Conservation (phyloP, 441 rosid species). For the Populus trichocarpa region DNA sequence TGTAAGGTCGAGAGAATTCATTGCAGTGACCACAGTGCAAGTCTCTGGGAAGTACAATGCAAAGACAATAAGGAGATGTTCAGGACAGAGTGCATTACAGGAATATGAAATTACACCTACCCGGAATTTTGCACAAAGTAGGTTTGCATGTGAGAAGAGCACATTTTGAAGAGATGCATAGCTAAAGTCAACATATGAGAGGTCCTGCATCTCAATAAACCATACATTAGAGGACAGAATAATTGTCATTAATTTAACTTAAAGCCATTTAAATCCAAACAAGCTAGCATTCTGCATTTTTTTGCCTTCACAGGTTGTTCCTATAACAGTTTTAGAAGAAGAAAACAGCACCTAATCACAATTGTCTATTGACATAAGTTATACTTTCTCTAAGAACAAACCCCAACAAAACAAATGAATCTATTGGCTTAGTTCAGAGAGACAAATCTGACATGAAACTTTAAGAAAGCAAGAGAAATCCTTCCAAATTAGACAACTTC, state of each 20-base stretch:
- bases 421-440: background rate
- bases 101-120: conserved; percentile 34
- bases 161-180: conserved; percentile 79
- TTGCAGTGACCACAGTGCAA: background rate
- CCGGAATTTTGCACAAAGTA: conserved; percentile 82
- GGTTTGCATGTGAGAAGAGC: conserved; percentile 88
- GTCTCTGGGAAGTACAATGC: background rate
- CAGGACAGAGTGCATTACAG: background rate
- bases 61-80: background rate
- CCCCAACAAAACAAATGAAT: background rate
- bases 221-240: conserved; percentile 1
- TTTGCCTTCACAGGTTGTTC: background rate
- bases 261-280: background rate
- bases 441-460: background rate
- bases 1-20: background rate
- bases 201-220: conserved; percentile 53
- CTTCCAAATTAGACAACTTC: background rate
- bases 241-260: background rate
- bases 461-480: background rate
- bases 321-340: background rate
- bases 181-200: conserved; percentile 84
- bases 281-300: background rate
- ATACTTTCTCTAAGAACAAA: background rate
- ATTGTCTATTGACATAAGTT: background rate
- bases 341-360: background rate